Conservation (phyloP, 306 rosid genomes). For the Cucurbita maxima region DNA sequence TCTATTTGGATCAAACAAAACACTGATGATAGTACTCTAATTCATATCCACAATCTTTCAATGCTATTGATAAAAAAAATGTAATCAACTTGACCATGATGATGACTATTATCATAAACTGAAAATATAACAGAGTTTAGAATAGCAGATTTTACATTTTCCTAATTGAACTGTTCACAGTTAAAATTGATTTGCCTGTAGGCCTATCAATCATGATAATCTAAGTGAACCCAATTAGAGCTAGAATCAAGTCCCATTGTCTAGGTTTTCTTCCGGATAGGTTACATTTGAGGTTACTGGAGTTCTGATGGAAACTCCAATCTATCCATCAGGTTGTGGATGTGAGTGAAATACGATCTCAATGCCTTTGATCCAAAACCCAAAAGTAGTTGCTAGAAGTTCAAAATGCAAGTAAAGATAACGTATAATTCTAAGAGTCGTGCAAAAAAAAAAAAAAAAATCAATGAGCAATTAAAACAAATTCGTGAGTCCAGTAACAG, state of each 20-base stretch:
- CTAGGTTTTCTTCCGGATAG: no score
- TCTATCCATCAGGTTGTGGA: no score
- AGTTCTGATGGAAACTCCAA: no score
- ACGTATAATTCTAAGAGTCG: neutral
- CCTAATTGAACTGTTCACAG: neutral
- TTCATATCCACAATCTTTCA: neutral
- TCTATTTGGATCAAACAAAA: neutral
- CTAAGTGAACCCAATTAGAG: neutral
- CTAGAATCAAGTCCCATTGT: neutral
- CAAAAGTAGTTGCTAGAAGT: no score
- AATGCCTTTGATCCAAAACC: no score
- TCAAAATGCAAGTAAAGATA: no score
- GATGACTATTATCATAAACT: neutral
- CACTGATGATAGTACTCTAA: neutral
- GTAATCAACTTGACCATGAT: neutral
- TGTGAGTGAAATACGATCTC: no score
- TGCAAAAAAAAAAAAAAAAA: no score
- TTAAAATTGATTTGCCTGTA: neutral
- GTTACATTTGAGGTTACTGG: no score
- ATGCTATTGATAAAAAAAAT: neutral
- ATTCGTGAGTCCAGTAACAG: neutral
- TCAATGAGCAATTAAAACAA: neutral
- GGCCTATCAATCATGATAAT: neutral
- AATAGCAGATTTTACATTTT: neutral
- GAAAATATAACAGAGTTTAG: neutral